These are phyloP conservation scores for Naganishia randhawae DNA, from an alignment of 768 basidiomycete species.

Conservation along the genomic window DNA sequence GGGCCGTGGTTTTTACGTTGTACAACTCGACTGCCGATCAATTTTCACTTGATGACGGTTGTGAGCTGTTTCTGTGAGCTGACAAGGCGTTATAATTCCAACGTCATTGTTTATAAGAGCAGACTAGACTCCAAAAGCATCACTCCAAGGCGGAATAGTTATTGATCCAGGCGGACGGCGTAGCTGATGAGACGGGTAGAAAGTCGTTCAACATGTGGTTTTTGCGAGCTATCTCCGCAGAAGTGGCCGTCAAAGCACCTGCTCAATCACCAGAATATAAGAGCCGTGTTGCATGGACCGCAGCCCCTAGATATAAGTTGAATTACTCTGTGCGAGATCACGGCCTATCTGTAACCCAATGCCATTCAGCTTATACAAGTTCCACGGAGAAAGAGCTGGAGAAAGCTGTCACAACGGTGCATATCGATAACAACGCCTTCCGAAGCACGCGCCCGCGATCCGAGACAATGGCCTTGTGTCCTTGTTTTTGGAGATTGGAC, in stretches of 20 bases:
- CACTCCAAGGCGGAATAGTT: too few relatives aligned
- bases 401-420: neutral
- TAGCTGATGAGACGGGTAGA: neutral
- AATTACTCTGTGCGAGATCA: too few relatives aligned
- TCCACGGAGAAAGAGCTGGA: neutral
- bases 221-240: too few relatives aligned
- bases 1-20: neutral
- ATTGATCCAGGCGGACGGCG: too few relatives aligned
- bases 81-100: too few relatives aligned
- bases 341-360: too few relatives aligned
- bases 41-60: neutral
- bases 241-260: neutral
- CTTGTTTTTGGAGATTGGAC: too few relatives aligned
- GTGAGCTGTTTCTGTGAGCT: too few relatives aligned
- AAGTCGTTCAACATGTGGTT: neutral
- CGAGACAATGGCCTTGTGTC: neutral
- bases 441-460: neutral
- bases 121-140: too few relatives aligned
- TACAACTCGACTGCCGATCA: neutral
- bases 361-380: too few relatives aligned
- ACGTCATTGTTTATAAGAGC: too few relatives aligned
- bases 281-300: neutral
- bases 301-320: neutral
- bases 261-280: neutral
- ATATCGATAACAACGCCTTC: constrained; percentile 4